A percentile compares a stretch with the other conserved stretches of the same genome.
phyloP scores from a whole-genome alignment of 768 basidiomycete species.

The Auricularia sp. region DNA sequence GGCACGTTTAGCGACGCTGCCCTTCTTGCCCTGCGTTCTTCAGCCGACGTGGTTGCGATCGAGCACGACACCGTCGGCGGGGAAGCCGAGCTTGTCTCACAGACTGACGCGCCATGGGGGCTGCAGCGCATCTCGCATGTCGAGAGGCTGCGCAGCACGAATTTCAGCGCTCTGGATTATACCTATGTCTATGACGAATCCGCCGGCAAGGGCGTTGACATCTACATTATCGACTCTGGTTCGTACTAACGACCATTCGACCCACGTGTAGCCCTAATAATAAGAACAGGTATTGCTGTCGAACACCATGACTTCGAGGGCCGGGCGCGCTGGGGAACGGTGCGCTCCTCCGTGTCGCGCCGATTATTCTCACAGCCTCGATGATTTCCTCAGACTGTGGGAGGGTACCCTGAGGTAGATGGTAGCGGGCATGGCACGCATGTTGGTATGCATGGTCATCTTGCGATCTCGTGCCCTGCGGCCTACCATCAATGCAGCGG shows the following conservation, averaged over 20 bases:
- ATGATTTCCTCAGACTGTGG: not conserved
- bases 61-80: slow-evolving; percentile 24
- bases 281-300: not conserved
- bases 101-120: slow-evolving; percentile 8
- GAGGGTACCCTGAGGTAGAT: not conserved
- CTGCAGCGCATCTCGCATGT: slow-evolving; percentile 1
- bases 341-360: not conserved
- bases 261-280: not conserved
- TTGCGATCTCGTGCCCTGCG: no score
- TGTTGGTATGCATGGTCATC: not conserved
- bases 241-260: not conserved
- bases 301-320: slow-evolving; percentile 9
- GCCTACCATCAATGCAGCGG: slow-evolving; percentile 34
- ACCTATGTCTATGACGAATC: slow-evolving; percentile 13
- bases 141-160: not conserved
- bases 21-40: slow-evolving; percentile 17
- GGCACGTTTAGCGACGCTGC: slow-evolving; percentile 11
- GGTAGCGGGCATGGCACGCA: slow-evolving; percentile 4
- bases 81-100: slow-evolving; percentile 10
- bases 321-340: slow-evolving; percentile 9
- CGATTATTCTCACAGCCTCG: not conserved
- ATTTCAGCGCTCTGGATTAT: slow-evolving; percentile 15
- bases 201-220: not conserved
- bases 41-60: slow-evolving; percentile 18
- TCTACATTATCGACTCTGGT: slow-evolving; percentile 5